Base-by-base conservation (phyloP, 176 grass and related monocot species). In the Pontederia crassipes region DNA sequence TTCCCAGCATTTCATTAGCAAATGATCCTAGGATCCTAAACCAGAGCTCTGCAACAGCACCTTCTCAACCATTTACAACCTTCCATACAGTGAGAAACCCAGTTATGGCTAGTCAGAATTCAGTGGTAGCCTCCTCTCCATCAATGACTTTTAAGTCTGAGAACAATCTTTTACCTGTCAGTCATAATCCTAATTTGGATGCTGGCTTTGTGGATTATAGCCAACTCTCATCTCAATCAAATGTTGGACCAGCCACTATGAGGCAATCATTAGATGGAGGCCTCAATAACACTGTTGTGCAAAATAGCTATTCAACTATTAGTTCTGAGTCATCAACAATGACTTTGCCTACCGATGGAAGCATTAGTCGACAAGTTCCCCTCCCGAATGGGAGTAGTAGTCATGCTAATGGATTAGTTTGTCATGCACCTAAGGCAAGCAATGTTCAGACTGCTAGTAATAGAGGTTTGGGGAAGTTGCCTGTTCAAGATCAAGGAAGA, bases 161-260 rank as follows among this genome's bases (percentile, higher is more conserved):
- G 57, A 82, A 49, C 10, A 47, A 46, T 67, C 62, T 59, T 16
- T 67, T 75, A 24, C 64, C 76, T n/a, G 17, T 93, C 40, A 77
- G 45, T 29, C 68, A 80, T 59, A 77, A 52, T 58, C 83, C 86
- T 62, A 78, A 55, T 48, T 83, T 83, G 60, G 67, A 77, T 40
- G 32, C 2, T 68, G 57, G 59, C 6, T 4, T 40, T 75, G 59
- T 81, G 64, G 88, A 93, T 62, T 93, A 83, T 12, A 67, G 46
- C 49, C 76, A 80, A 62, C 75, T 79, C 5, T 73, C 77, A 60
- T 66, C 87, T 48, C 78, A 77, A 54, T 65, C 81, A 68, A 98
- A 93, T 72, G 74, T 79, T 72, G 29, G 79, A 64, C 80, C 83
- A 63, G 81, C 78, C 66, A 79, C 76, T 64, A 65, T 79, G n/a